A percentile compares a stretch with the other conserved stretches of the same genome.
phyloP scores from a whole-genome alignment of 257 asterid genomes.

The Leonotis leonurus region DNA sequence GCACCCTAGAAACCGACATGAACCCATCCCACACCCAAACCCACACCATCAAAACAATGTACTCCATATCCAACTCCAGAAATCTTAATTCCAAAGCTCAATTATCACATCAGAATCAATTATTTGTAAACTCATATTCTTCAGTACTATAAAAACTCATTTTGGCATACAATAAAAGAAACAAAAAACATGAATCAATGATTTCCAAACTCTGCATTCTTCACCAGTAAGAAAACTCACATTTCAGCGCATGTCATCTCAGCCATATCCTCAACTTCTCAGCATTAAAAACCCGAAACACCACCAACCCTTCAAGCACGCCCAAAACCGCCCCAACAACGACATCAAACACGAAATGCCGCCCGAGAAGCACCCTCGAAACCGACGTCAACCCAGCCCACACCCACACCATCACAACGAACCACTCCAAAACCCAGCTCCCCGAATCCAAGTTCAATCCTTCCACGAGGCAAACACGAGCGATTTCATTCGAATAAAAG shows the following conservation, averaged over 20 bases:
- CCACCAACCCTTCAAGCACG: slow-evolving; percentile 53
- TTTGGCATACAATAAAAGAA: no score
- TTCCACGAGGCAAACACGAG: slow-evolving; percentile 12
- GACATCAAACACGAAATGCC: slow-evolving; percentile 77
- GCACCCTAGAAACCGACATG: no score
- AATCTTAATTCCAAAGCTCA: no score
- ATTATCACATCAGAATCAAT: no score
- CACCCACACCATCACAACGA: slow-evolving; percentile 29
- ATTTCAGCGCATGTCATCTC: slow-evolving; percentile 21
- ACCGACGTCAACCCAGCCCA: slow-evolving; percentile 63
- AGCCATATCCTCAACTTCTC: slow-evolving; percentile 37
- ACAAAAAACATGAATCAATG: no score
- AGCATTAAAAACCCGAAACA: slow-evolving; percentile 39
- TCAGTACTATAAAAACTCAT: no score
- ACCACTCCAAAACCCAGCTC: slow-evolving; percentile 27
- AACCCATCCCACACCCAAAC: no score
- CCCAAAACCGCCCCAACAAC: slow-evolving; percentile 63
- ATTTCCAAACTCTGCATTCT: background rate
- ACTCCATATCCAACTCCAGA: no score
- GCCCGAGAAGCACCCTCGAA: slow-evolving; percentile 73
- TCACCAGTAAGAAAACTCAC: slow-evolving; percentile 33
- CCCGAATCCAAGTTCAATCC: slow-evolving; percentile 10
- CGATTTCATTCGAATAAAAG: slow-evolving; percentile 21
- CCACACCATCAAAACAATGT: no score
- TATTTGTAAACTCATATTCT: no score